A percentile compares a stretch with the other conserved stretches of the same genome.
These are phyloP conservation scores for Rhodofomes roseus DNA, from an alignment of 1,284 basidiomycete genomes.

Conservation along the genomic window DNA sequence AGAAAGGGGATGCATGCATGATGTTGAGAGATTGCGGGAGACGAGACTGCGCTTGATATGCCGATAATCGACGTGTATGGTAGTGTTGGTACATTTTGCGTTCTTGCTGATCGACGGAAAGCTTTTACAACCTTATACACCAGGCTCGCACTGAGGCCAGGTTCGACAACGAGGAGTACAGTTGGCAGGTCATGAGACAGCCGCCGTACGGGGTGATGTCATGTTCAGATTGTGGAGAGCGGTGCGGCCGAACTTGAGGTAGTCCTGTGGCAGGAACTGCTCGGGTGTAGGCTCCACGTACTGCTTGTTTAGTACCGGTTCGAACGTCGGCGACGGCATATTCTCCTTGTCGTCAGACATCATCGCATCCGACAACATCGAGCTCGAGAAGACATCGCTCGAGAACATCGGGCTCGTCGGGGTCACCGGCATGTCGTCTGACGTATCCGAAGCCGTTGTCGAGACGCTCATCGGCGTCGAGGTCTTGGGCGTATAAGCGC, in stretches of 20 bases:
- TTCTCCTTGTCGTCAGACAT: conserved; percentile 77
- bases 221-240: conserved; percentile 65
- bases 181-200: conserved; percentile 45
- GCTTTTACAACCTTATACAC: conserved; percentile 31
- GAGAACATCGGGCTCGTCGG: conserved; percentile 60
- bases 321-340: conserved; percentile 52
- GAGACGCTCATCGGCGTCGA: conserved; percentile 72
- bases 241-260: conserved; percentile 67
- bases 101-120: conserved; percentile 25
- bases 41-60: conserved; percentile 51
- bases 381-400: conserved; percentile 44
- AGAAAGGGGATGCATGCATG: conserved; percentile 74
- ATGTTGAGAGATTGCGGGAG: conserved; percentile 45
- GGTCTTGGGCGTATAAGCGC: conserved; percentile 48
- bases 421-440: conserved; percentile 79
- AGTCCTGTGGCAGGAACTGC: conserved; percentile 76
- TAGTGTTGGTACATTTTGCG: conserved; percentile 74
- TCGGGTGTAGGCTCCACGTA: conserved; percentile 63
- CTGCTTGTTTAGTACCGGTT: conserved; percentile 68
- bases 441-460: conserved; percentile 67
- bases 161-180: conserved; percentile 10
- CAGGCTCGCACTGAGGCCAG: conserved; percentile 15
- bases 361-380: conserved; percentile 28
- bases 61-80: conserved; percentile 57
- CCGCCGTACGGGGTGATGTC: conserved; percentile 49